A percentile compares a stretch with the other conserved stretches of the same genome.
Evolutionary conservation across 164 flowering plant species (phyloP).

Genomic region (Vitis amurensis): DNA sequence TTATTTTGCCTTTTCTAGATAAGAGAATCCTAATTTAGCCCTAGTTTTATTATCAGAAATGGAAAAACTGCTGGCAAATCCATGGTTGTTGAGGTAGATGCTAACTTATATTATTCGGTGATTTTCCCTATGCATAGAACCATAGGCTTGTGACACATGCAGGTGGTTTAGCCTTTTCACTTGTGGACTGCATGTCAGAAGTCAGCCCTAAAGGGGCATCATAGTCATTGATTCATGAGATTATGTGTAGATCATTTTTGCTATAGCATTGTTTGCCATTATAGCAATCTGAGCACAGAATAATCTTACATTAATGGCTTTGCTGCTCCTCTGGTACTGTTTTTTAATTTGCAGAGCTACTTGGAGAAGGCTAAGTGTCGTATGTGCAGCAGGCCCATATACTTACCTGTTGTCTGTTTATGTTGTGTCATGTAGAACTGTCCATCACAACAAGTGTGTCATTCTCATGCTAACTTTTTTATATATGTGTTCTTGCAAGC

Average conservation of each 20-base stretch:
- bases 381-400: not conserved
- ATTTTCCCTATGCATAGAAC: too few relatives aligned
- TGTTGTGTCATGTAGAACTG: not conserved
- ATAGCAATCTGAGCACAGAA: not conserved
- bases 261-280: not conserved
- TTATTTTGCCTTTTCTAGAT: not conserved
- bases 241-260: not conserved
- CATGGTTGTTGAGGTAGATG: not conserved
- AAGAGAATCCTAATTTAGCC: not conserved
- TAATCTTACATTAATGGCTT: not conserved
- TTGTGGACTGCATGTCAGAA: conserved; percentile 6
- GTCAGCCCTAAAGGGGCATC: conserved; percentile 2
- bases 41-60: not conserved
- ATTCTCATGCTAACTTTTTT: not conserved
- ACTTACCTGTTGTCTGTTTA: conserved; percentile 1
- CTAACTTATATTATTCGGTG: too few relatives aligned
- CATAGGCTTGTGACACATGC: conserved; percentile 1
- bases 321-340: conserved; percentile 4
- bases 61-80: not conserved
- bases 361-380: conserved; percentile 1
- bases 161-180: not conserved
- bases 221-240: not conserved
- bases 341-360: not conserved
- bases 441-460: too few relatives aligned
- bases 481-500: not conserved